Base-by-base conservation (phyloP, 179 eudicot species). In the Dionaea muscipula region DNA sequence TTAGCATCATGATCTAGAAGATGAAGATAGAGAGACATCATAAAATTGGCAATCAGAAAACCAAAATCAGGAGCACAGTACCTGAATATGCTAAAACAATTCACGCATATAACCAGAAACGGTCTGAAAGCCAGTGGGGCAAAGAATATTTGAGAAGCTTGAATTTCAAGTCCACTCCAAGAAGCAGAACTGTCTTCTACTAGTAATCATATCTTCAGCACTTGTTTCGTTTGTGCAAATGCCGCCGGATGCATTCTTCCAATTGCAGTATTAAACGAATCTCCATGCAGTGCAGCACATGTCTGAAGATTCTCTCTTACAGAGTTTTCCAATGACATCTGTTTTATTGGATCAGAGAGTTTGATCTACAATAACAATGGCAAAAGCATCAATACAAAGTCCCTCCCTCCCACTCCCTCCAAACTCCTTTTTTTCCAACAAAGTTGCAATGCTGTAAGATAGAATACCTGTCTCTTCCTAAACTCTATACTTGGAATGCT, bases 291-390 rank as follows among this genome's bases (percentile, higher is more conserved):
- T 33, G 83, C 53, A 47, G 95, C 81, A 74, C 98, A 87, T 22
- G 95, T 86, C 63, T 91, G 94, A 63, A 91, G 98, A 60, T 84
- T 91, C 22, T 84, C 98, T 57, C 76, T 80, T 74, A 91, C 81
- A 17, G 83, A 84, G 55, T 77, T 86, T 76, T 91, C 94, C 43
- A 91, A 50, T 18, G 95, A 82, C 79, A 82, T 67, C 68, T 82
- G 84, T 64, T 77, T 78, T 56, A 87, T 68, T 33, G 94, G 95
- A 60, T 91, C 95, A 1, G 84, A 80, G 17, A 86, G 52, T 61
- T 91, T 91, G 65, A 91, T 91, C 98, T 91, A 64, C 57, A 53
- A 35, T 52, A 22, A n/a, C 10, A 61, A 39, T 59, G 17, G 58
- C 46, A 43, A 8, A 55, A 51, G 26, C 26, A 33, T 65, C 60